Conservation (phyloP, 805 yeast species). For the Jamesozyma hellenica region DNA sequence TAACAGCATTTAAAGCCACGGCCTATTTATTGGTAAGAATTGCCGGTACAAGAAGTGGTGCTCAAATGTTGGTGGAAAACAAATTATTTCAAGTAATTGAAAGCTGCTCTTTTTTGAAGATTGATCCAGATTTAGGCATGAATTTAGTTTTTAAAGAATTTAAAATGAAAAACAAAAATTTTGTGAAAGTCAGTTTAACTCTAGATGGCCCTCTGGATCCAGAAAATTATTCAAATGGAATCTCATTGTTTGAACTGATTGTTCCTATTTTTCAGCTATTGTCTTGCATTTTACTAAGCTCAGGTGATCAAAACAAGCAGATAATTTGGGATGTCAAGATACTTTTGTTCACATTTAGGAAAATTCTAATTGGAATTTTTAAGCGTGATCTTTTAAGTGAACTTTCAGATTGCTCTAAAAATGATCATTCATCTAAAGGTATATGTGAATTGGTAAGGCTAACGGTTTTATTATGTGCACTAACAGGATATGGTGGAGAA, state of each 20-base stretch:
- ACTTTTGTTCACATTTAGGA: conserved; percentile 43
- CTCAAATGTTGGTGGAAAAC: conserved; percentile 62
- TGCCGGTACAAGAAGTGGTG: conserved; percentile 69
- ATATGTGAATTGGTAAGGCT: conserved; percentile 46
- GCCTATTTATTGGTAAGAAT: conserved; percentile 61
- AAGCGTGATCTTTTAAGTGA: conserved; percentile 42
- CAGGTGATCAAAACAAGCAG: conserved; percentile 65
- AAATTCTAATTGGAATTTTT: conserved; percentile 50
- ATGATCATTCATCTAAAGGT: conserved; percentile 26
- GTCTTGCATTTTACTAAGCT: conserved; percentile 54
- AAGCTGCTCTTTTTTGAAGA: conserved; percentile 43
- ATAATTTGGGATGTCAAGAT: conserved; percentile 44
- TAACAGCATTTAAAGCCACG: conserved; percentile 67
- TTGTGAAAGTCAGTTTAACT: conserved; percentile 37
- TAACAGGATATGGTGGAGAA: conserved; percentile 37
- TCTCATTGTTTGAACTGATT: conserved; percentile 57
- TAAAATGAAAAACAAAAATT: conserved; percentile 22
- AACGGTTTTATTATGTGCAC: conserved; percentile 43
- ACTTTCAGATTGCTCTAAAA: conserved; percentile 4
- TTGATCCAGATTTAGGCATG: conserved; percentile 76
- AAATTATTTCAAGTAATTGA: conserved; percentile 58
- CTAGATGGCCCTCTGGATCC: conserved; percentile 41
- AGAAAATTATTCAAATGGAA: conserved; percentile 20
- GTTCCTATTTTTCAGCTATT: conserved; percentile 68
- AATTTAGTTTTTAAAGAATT: conserved; percentile 38